These are phyloP conservation scores for Sonneratia caseolaris DNA, from an alignment of 345 rosid genomes.

Conservation along the genomic window DNA sequence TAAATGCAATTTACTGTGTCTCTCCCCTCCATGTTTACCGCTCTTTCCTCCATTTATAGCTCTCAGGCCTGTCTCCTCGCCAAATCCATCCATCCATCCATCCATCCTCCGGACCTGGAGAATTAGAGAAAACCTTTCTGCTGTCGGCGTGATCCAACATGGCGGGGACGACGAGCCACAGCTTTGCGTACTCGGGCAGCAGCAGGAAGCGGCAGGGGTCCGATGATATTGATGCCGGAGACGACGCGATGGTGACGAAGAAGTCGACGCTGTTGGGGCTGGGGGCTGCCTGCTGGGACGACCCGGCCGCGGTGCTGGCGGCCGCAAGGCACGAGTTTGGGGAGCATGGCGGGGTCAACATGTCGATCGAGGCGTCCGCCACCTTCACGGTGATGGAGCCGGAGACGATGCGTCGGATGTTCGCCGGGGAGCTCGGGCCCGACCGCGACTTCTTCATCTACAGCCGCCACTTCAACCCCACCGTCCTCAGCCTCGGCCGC, in stretches of 20 bases:
- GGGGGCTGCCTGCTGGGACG: constrained; percentile 28
- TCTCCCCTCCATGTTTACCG: too few relatives aligned
- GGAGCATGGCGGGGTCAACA: constrained; percentile 96
- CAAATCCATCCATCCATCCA: background rate
- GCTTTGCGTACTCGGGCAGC: constrained; percentile 30
- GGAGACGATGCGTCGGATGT: constrained; percentile 85
- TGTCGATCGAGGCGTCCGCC: constrained; percentile 99
- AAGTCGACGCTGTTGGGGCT: constrained; percentile 29
- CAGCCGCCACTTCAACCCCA: constrained; percentile 98
- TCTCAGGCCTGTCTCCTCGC: background rate
- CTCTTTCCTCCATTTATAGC: too few relatives aligned
- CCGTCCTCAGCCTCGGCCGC: constrained; percentile 83
- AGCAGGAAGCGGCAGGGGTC: constrained; percentile 45
- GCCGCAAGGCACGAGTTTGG: constrained; percentile 81
- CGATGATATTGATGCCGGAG: constrained; percentile 31
- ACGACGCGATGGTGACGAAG: constrained; percentile 25
- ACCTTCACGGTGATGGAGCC: constrained; percentile 99
- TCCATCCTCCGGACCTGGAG: background rate
- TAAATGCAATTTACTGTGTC: too few relatives aligned
- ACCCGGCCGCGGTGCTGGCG: constrained; percentile 79
- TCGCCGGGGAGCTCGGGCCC: constrained; percentile 90
- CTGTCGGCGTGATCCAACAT: constrained; percentile 5
- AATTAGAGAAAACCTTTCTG: background rate
- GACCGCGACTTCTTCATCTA: constrained; percentile 90
- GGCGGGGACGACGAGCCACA: constrained; percentile 28